Evolutionary conservation across 441 rosid genomes (phyloP), one percentile per base, ranked within the genome.

Genomic region (Populus hybrid): DNA sequence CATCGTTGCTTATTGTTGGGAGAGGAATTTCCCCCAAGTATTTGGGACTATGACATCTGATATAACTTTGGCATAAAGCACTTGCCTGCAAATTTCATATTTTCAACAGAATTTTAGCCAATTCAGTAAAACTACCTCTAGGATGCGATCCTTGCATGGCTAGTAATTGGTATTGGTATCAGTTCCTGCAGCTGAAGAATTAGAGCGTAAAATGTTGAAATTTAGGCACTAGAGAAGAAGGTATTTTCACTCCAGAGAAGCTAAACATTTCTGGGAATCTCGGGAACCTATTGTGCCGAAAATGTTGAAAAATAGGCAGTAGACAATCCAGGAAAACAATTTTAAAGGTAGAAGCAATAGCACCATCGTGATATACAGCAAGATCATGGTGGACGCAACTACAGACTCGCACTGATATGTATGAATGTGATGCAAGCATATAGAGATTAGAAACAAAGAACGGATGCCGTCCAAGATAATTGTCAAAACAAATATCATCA

Each of bases 281-380:
- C 28, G 24, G 67, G 67, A 24, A 28, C 16, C 21, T 23, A n/a
- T 65, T 20, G 61, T 35, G 68, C 70, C 5, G 21, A 38, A 12
- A 63, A 70, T 26, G 10, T 85, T 76, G 81, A 77, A 75, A 75
- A 53, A 8, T 11, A 14, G 26, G 10, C 12, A 16, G 16, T 36
- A 40, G 76, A 42, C 67, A 34, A 75, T 75, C 35, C 83, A 79
- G 81, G 10, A 30, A 23, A 69, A 42, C 71, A 74, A 38, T 78
- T 69, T 40, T 21, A 75, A 74, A 46, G 32, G 77, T 67, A 38
- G 68, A 80, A 78, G 79, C 79, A 78, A 72, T 70, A 59, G 67
- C 8, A 11, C 6, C 24, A 9, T 16, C 18, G 34, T 50, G 40
- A 1, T 50, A 50, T 50, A 9, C 40, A n/a, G 75, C 69, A 57